Percentiles rank a stretch among this genome's conserved stretches.
phyloP scores from a whole-genome alignment of 2,329 filamentous ascomycete species.

The Colletotrichum simmondsii region DNA sequence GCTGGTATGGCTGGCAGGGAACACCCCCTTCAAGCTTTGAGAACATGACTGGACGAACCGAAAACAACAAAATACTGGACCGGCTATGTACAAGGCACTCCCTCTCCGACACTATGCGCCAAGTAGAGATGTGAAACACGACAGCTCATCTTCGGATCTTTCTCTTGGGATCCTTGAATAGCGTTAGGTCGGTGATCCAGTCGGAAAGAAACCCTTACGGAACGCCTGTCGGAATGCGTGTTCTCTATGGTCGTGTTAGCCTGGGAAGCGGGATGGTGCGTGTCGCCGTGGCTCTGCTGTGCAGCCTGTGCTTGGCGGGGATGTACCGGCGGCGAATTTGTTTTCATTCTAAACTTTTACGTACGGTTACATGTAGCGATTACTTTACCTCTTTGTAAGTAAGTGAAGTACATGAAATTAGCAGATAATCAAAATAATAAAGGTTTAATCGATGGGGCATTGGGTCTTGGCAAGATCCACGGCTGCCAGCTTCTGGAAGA shows the following conservation, averaged over 20 bases:
- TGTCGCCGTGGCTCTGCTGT: slow-evolving; percentile 29
- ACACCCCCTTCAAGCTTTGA: not conserved
- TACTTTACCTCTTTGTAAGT: no score
- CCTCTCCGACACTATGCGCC: not conserved
- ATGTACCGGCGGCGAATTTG: slow-evolving; percentile 21
- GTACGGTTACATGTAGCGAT: no score
- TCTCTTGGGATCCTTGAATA: no score
- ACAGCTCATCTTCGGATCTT: slow-evolving; percentile 13
- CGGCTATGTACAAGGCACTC: not conserved
- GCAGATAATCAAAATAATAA: not conserved
- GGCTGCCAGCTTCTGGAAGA: not conserved
- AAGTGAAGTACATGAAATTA: not conserved
- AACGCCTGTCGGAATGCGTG: not conserved
- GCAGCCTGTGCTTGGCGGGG: slow-evolving; percentile 20
- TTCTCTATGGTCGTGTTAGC: not conserved
- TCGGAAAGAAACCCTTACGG: not conserved
- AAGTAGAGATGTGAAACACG: slow-evolving; percentile 22
- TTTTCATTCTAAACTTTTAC: not conserved
- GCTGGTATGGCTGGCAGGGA: not conserved
- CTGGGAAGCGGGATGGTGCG: not conserved
- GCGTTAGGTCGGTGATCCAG: not conserved
- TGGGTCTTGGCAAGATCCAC: not conserved
- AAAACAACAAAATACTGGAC: not conserved
- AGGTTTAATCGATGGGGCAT: not conserved
- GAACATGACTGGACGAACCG: not conserved